Evolutionary conservation across 75 land plant species (phyloP).

Genomic region (Azolla pinnata): DNA sequence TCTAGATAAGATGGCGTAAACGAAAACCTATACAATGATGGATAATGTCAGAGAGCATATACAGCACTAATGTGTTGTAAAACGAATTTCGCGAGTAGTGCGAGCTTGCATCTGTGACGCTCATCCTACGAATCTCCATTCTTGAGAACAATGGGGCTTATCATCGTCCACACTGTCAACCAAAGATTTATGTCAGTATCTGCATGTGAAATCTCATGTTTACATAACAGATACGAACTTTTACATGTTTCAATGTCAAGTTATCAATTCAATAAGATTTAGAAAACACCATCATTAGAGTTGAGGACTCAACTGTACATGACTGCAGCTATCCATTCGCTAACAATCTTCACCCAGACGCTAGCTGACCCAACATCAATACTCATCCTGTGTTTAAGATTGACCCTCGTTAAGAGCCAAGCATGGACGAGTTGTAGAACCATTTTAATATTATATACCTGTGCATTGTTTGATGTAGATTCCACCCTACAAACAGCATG

Average conservation of each 20-base stretch:
- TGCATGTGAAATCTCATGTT: not conserved
- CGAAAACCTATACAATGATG: no score
- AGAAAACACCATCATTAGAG: not conserved
- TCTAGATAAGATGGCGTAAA: no score
- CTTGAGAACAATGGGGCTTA: slow-evolving; percentile 22
- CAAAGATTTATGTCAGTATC: not conserved
- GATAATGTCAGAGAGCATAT: no score
- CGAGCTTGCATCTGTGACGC: no score
- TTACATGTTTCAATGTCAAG: no score
- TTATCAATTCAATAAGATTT: not conserved
- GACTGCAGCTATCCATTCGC: slow-evolving; percentile 83
- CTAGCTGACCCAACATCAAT: slow-evolving; percentile 93
- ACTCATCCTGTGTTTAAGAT: slow-evolving; percentile 51
- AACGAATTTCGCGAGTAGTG: no score
- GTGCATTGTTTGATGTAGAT: slow-evolving; percentile 60
- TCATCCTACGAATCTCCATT: slow-evolving; percentile 24
- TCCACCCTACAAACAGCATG: slow-evolving; percentile 91
- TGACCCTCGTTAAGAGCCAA: not conserved
- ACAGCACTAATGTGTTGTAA: no score
- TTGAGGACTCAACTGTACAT: slow-evolving; percentile 43
- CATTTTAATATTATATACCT: slow-evolving; percentile 34
- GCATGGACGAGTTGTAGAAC: not conserved
- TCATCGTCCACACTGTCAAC: slow-evolving; percentile 36
- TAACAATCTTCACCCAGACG: slow-evolving; percentile 81
- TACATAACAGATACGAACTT: no score